Base-by-base conservation (phyloP, 495 filamentous ascomycete species). In the Podospora bellae-mahoneyi region DNA sequence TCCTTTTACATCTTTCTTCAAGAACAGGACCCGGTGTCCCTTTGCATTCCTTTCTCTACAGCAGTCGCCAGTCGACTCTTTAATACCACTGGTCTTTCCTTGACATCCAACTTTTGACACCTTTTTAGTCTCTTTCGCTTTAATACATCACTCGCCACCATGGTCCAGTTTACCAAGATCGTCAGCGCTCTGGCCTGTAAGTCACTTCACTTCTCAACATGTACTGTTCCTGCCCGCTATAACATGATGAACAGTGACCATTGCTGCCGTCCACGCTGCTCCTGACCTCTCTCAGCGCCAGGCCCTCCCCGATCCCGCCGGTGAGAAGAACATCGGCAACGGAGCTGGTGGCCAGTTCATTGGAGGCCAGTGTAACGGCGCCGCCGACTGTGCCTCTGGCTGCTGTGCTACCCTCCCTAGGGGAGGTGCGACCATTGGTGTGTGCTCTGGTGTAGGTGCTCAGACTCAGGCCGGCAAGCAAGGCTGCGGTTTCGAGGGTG, bases 201-300 rank as follows among this genome's bases (percentile, higher is more conserved):
- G 70, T 67, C 7, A n/a, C 2, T 6, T 10, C 16, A 30, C 16
- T 26, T 27, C n/a, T 9, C 6, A n/a, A 2, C 4, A 28, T 13
- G 13, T 4, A 13, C 13, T 10, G 5, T 16, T 2, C 34, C 1
- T 15, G 16, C 18, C 7, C 4, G 0, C 13, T 28, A 48, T 70
- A 34, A 70, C 65, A 53, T 0, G 0, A 30, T 56, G 2, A 18
- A 15, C 23, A 74, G 70, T 88, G 39, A 82, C 79, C n/a, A 79
- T 86, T 20, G 86, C 79, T n/a, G 83, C 82, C 39, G 80, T 79
- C 76, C 80, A 86, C n/a, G 83, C 83, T 20, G 81, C 83, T 55
- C 83, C 82, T 39, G 80, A 80, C 39, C 82, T 87, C 53, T 85
- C 83, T 2, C 76, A 79, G 56, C 85, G 77, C 7, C 86, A 76